These are phyloP conservation scores for Ocimum tenuiflorum DNA, from an alignment of 257 asterid genomes.

Conservation along the genomic window DNA sequence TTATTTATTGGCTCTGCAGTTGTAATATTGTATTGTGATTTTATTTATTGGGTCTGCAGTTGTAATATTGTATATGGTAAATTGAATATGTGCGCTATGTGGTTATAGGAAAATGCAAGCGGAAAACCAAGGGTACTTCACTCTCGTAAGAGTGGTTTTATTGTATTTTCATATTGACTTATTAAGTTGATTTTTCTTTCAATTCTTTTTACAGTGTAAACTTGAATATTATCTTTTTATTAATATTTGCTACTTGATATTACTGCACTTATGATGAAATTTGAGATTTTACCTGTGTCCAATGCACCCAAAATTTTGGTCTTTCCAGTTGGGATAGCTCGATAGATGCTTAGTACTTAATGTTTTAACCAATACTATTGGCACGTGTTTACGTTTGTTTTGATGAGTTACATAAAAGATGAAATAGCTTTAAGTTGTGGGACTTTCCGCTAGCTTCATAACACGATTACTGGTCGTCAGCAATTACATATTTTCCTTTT, in stretches of 20 bases:
- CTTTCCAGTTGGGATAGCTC: background rate
- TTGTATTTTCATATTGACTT: background rate
- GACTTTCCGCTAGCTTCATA: background rate
- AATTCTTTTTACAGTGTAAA: background rate
- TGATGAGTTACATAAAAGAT: background rate
- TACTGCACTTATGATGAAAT: no score
- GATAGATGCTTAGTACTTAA: background rate
- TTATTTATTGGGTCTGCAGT: background rate
- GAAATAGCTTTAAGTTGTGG: no score
- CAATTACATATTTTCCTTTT: background rate
- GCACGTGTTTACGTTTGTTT: background rate
- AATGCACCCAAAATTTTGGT: background rate
- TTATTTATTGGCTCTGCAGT: background rate
- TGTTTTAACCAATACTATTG: background rate
- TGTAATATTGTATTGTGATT: background rate
- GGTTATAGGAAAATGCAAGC: slow-evolving; percentile 84
- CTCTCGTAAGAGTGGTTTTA: slow-evolving; percentile 46
- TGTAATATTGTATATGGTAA: slow-evolving; percentile 1
- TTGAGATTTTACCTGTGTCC: background rate
- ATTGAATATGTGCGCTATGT: slow-evolving; percentile 20
- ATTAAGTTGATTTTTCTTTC: background rate
- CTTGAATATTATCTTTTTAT: background rate
- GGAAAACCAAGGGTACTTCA: slow-evolving; percentile 84
- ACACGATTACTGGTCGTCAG: background rate
- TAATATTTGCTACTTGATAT: background rate